A percentile compares a stretch with the other conserved stretches of the same genome.
phyloP scores from a whole-genome alignment of 2,329 filamentous ascomycete genomes.

The Onygena corvina region DNA sequence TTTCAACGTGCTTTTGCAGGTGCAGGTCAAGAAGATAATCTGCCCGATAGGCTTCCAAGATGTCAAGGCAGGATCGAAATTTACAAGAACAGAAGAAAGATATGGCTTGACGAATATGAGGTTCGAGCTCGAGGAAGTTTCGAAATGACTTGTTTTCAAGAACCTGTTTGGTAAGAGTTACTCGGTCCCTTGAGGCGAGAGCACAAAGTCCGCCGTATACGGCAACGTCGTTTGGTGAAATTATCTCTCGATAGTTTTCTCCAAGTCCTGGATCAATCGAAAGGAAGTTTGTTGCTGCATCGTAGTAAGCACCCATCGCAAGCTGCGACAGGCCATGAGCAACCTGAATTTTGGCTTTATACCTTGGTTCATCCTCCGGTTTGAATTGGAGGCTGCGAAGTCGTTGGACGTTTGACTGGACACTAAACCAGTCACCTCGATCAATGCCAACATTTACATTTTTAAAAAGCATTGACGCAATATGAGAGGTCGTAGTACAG shows the following conservation, averaged over 20 bases:
- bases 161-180: conserved; percentile 60
- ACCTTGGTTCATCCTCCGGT: conserved; percentile 46
- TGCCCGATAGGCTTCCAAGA: conserved; percentile 65
- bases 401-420: conserved; percentile 49
- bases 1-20: conserved; percentile 59
- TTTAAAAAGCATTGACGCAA: conserved; percentile 69
- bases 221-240: conserved; percentile 77
- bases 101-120: conserved; percentile 85
- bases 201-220: conserved; percentile 85
- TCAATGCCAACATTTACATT: conserved; percentile 65
- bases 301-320: conserved; percentile 43
- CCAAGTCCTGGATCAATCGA: conserved; percentile 46
- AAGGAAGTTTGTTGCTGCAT: conserved; percentile 63
- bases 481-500: conserved; percentile 69
- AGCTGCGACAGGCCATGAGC: conserved; percentile 52
- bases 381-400: conserved; percentile 43
- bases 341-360: conserved; percentile 52
- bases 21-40: conserved; percentile 90
- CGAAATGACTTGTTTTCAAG: conserved; percentile 74
- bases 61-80: conserved; percentile 71
- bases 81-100: conserved; percentile 80
- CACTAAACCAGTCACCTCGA: conserved; percentile 62
- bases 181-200: conserved; percentile 75
- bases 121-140: conserved; percentile 79
- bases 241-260: conserved; percentile 54